phyloP scores from a whole-genome alignment of 441 rosid species.

The Croton laevigatus region DNA sequence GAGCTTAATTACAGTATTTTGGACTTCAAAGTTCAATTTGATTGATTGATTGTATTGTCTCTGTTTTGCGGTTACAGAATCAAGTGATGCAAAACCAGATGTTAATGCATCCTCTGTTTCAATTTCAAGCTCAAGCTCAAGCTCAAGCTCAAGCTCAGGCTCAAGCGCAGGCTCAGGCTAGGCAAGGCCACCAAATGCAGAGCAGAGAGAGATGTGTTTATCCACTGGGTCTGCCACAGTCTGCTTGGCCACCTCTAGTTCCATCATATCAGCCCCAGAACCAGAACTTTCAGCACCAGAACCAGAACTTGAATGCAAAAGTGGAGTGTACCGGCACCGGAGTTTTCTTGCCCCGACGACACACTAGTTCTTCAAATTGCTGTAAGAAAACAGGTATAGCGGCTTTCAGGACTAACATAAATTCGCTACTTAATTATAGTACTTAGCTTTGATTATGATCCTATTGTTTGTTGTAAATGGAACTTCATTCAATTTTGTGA shows the following conservation, averaged over 20 bases:
- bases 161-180: constrained; percentile 16
- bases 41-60: not conserved
- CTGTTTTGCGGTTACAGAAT: constrained; percentile 24
- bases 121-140: constrained; percentile 14
- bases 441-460: too few species aligned
- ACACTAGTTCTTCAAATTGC: constrained; percentile 33
- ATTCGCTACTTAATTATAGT: not conserved
- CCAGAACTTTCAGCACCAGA: constrained; percentile 12
- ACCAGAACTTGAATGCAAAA: constrained; percentile 40
- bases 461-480: not conserved
- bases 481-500: not conserved
- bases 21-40: too few species aligned
- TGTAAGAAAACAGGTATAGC: constrained; percentile 51
- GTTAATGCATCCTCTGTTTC: constrained; percentile 14
- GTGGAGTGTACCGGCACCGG: constrained; percentile 68
- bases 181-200: constrained; percentile 29
- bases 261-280: constrained; percentile 10
- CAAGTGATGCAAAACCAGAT: constrained; percentile 20
- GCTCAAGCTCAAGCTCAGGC: too few species aligned
- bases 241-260: constrained; percentile 40
- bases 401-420: not conserved
- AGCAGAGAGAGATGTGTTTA: constrained; percentile 27
- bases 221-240: constrained; percentile 26
- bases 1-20: too few species aligned
- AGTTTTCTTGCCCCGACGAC: constrained; percentile 73